Evolutionary conservation across 1,284 basidiomycete species (phyloP).

Genomic region (Peniophora sp.): DNA sequence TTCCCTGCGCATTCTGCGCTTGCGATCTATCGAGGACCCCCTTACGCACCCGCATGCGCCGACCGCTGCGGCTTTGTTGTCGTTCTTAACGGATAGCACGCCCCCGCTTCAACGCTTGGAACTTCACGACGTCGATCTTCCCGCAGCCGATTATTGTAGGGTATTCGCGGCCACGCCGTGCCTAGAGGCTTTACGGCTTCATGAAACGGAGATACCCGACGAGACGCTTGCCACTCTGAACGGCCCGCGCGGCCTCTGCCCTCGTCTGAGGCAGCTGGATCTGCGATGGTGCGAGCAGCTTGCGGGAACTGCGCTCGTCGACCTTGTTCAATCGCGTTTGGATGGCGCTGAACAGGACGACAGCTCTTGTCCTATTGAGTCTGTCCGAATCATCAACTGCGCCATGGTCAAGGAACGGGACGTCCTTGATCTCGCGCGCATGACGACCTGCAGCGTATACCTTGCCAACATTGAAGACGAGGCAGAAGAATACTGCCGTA

Average conservation of each 20-base stretch:
- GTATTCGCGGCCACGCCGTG: slow-evolving; percentile 30
- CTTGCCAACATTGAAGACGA: slow-evolving; percentile 17
- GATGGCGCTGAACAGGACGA: slow-evolving; percentile 5
- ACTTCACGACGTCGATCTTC: slow-evolving; percentile 47
- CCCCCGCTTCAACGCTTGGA: slow-evolving; percentile 42
- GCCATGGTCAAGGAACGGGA: slow-evolving; percentile 48
- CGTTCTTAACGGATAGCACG: slow-evolving; percentile 32
- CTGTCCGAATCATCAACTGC: slow-evolving; percentile 53
- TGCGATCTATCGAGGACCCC: slow-evolving; percentile 34
- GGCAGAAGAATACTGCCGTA: slow-evolving; percentile 47
- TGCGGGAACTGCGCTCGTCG: slow-evolving; percentile 40
- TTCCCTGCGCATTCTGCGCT: slow-evolving; percentile 32
- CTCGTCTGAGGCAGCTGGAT: slow-evolving; percentile 39
- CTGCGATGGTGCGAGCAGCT: slow-evolving; percentile 57
- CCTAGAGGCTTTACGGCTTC: slow-evolving; percentile 44
- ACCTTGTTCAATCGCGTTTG: slow-evolving; percentile 36
- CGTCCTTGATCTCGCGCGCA: slow-evolving; percentile 40
- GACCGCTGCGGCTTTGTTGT: slow-evolving; percentile 27
- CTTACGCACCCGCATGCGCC: slow-evolving; percentile 29
- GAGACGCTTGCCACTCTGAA: slow-evolving; percentile 32
- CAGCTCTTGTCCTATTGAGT: slow-evolving; percentile 24
- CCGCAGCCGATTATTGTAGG: slow-evolving; percentile 30
- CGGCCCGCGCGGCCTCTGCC: slow-evolving; percentile 37
- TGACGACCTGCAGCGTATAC: slow-evolving; percentile 43
- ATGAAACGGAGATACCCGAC: slow-evolving; percentile 54